Evolutionary conservation across 495 filamentous ascomycete species (phyloP).

Genomic region (Aspergillus avenaceus): DNA sequence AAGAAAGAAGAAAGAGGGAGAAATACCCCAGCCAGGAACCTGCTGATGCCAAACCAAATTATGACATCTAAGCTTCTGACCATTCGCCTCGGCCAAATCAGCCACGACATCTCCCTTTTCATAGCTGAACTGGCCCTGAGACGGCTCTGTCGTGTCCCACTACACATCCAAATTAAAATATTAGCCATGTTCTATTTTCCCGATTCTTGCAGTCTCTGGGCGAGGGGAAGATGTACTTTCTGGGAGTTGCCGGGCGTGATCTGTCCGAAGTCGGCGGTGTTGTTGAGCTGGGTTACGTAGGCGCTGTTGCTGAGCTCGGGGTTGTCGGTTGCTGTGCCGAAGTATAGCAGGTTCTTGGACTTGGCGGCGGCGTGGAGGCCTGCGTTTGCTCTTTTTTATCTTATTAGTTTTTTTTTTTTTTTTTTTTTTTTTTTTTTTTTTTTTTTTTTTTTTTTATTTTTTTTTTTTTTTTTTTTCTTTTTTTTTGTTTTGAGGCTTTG

Average conservation of each 20-base stretch:
- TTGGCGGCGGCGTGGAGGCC: conserved; percentile 50
- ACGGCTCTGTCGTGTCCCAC: conserved; percentile 52
- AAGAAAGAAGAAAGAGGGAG: no score
- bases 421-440: no score
- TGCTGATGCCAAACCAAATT: conserved; percentile 62
- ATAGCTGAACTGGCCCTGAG: conserved; percentile 46
- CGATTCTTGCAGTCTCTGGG: background rate
- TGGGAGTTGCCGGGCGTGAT: conserved; percentile 57
- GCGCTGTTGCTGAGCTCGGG: conserved; percentile 43
- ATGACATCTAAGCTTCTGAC: conserved; percentile 54
- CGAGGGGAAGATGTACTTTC: conserved; percentile 33
- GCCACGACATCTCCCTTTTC: conserved; percentile 46
- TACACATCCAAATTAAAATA: conserved; percentile 11
- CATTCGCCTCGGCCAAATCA: conserved; percentile 46
- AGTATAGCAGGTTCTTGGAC: conserved; percentile 50
- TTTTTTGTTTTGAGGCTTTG: no score
- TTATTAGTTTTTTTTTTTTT: conserved; percentile 5
- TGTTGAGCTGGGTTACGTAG: conserved; percentile 42
- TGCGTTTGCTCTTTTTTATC: conserved; percentile 15
- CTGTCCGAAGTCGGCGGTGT: conserved; percentile 54
- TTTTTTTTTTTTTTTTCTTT: no score
- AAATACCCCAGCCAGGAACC: conserved; percentile 52
- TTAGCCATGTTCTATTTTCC: background rate
- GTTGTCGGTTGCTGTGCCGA: conserved; percentile 58
- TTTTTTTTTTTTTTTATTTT: no score